Conservation (phyloP, 1,139 yeast species). For the Suhomyces bolitotheri region DNA sequence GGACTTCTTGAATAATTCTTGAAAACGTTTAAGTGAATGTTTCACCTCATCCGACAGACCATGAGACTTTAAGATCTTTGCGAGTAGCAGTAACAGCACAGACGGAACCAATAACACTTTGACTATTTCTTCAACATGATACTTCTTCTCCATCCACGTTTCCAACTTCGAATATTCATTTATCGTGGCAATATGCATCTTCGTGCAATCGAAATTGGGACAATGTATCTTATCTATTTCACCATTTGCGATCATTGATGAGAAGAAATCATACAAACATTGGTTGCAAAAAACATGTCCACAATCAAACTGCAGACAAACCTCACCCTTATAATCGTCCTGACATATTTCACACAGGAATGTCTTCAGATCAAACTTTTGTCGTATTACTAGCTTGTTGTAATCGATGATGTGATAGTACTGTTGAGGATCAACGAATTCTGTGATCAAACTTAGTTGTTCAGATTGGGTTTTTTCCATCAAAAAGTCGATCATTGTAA, state of each 20-base stretch:
- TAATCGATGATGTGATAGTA: conserved; percentile 19
- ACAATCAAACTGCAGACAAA: conserved; percentile 48
- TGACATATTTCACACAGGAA: conserved; percentile 64
- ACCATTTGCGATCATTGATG: conserved; percentile 49
- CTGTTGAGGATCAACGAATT: conserved; percentile 13
- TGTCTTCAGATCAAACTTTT: conserved; percentile 38
- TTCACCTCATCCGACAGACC: conserved; percentile 19
- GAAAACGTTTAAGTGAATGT: conserved; percentile 37
- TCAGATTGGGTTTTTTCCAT: conserved; percentile 26
- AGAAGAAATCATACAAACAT: conserved; percentile 52
- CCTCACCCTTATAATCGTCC: conserved; percentile 48
- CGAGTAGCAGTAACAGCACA: conserved; percentile 32
- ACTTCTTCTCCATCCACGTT: conserved; percentile 19
- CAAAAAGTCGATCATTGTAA: conserved; percentile 47
- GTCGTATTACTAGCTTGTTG: conserved; percentile 22
- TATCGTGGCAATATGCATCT: conserved; percentile 20
- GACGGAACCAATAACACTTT: conserved; percentile 37
- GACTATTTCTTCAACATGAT: conserved; percentile 13
- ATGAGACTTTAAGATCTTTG: conserved; percentile 25
- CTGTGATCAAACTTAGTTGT: neutral
- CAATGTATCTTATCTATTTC: conserved; percentile 58
- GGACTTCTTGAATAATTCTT: conserved; percentile 35
- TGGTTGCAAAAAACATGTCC: conserved; percentile 54
- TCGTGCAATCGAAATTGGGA: conserved; percentile 54
- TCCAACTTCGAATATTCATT: conserved; percentile 26